phyloP scores from a whole-genome alignment of 2,329 filamentous ascomycete genomes.

The Botrytis deweyae region DNA sequence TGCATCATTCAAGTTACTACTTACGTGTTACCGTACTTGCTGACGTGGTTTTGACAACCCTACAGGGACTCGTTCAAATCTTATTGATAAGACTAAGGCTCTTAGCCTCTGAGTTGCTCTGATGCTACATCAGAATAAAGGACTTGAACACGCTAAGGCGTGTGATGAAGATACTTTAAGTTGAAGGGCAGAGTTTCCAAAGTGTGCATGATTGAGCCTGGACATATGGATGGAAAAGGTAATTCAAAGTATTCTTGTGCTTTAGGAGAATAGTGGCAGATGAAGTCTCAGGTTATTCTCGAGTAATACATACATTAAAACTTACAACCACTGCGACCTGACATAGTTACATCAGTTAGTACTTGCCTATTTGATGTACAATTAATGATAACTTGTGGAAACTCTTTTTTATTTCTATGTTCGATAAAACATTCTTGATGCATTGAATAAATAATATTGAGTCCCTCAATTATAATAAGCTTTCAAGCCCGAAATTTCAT shows the following conservation, averaged over 20 bases:
- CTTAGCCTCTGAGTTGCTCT: not conserved
- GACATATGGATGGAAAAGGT: too few species aligned
- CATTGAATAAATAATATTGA: not conserved
- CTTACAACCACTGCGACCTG: not conserved
- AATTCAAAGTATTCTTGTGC: fast-evolving
- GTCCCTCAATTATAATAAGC: not conserved
- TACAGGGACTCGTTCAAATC: not conserved
- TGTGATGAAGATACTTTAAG: not conserved
- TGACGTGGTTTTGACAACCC: fast-evolving
- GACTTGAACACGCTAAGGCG: not conserved
- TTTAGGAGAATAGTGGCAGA: not conserved
- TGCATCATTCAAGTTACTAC: too few species aligned
- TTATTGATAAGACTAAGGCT: not conserved
- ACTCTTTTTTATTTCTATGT: not conserved
- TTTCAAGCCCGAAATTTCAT: not conserved
- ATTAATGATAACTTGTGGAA: fast-evolving
- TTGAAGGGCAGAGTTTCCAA: not conserved
- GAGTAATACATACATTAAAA: not conserved
- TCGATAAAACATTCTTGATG: not conserved
- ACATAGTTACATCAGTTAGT: not conserved
- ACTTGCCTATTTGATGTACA: not conserved
- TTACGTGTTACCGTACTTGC: too few species aligned
- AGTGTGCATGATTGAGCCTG: not conserved
- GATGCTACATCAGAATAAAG: not conserved
- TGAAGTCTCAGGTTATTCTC: fast-evolving